Conservation (phyloP, 1,284 basidiomycete species). For the Cutaneotrichosporon arboriforme region DNA sequence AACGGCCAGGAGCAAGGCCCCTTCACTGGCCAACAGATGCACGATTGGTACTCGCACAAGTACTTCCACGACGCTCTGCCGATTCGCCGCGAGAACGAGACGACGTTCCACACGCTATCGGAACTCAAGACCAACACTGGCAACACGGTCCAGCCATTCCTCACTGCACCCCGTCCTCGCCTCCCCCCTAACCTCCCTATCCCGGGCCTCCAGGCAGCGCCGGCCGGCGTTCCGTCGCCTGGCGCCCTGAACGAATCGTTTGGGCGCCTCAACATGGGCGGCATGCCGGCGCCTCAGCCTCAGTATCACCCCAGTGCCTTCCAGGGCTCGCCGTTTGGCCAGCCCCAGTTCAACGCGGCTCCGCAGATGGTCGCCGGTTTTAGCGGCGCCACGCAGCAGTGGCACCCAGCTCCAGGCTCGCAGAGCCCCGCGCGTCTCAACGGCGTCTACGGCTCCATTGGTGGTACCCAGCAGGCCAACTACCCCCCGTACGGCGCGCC, state of each 20-base stretch:
- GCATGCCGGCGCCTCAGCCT: conserved; percentile 5
- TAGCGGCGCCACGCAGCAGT: conserved; percentile 8
- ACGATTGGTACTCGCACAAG: conserved; percentile 88
- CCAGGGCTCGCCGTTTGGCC: conserved; percentile 5
- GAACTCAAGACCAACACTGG: conserved; percentile 44
- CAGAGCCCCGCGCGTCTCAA: conserved; percentile 16
- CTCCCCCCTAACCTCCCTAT: conserved; percentile 42
- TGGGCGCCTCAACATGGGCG: conserved; percentile 28
- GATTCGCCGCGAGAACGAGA: conserved; percentile 62
- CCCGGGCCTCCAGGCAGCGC: conserved; percentile 27
- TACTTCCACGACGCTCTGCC: conserved; percentile 84
- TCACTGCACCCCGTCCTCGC: conserved; percentile 37
- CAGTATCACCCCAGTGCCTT: conserved; percentile 6
- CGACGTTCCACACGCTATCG: conserved; percentile 43
- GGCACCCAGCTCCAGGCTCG: conserved; percentile 13
- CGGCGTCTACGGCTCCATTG: conserved; percentile 18
- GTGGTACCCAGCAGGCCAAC: conserved; percentile 3
- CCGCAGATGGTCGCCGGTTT: conserved; percentile 13
- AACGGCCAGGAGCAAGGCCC: conserved; percentile 89
- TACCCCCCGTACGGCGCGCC: conserved; percentile 6
- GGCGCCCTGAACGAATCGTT: conserved; percentile 28
- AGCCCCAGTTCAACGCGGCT: conserved; percentile 3
- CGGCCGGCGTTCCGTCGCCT: conserved; percentile 10
- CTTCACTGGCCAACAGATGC: conserved; percentile 85
- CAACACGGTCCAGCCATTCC: conserved; percentile 45